Percentiles rank a stretch among this genome's conserved stretches.
These are phyloP conservation scores for Dictyostelium brefeldianum DNA, from an alignment of 78 protist species.

Conservation along the genomic window DNA sequence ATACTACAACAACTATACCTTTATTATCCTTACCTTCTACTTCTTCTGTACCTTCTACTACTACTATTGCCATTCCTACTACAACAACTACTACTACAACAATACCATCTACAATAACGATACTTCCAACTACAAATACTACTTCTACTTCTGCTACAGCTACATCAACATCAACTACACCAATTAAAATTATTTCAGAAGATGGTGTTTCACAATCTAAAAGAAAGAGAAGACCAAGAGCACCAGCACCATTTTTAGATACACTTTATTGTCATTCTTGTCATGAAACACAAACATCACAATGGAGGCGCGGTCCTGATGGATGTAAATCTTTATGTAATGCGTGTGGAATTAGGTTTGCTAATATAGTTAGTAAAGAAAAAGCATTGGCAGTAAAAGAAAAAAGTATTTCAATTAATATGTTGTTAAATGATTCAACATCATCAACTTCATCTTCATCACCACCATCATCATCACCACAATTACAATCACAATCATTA, in stretches of 20 bases:
- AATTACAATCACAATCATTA: no score
- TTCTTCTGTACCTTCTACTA: background rate
- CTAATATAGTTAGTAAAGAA: constrained; percentile 78
- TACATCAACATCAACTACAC: background rate
- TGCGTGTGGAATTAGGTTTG: constrained; percentile 82
- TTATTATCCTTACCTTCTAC: background rate
- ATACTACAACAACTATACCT: background rate
- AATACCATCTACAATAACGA: background rate
- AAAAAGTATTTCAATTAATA: constrained; percentile 28
- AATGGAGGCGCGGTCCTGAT: constrained; percentile 83
- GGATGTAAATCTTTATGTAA: constrained; percentile 81
- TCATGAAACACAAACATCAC: constrained; percentile 75
- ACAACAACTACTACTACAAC: background rate
- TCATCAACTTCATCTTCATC: background rate
- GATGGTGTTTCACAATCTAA: constrained; percentile 30
- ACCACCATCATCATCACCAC: background rate
- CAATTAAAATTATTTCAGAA: background rate
- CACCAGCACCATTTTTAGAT: constrained; percentile 78
- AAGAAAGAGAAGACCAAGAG: constrained; percentile 78
- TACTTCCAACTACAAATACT: background rate
- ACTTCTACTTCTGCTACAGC: background rate
- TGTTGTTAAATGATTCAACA: constrained; percentile 11
- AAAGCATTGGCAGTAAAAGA: constrained; percentile 8
- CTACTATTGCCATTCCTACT: background rate
- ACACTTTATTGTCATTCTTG: constrained; percentile 60